Evolutionary conservation across 371 early-diverging fungal genomes (phyloP), one percentile per base, ranked within the genome.

Genomic region (Nematocida parisii): DNA sequence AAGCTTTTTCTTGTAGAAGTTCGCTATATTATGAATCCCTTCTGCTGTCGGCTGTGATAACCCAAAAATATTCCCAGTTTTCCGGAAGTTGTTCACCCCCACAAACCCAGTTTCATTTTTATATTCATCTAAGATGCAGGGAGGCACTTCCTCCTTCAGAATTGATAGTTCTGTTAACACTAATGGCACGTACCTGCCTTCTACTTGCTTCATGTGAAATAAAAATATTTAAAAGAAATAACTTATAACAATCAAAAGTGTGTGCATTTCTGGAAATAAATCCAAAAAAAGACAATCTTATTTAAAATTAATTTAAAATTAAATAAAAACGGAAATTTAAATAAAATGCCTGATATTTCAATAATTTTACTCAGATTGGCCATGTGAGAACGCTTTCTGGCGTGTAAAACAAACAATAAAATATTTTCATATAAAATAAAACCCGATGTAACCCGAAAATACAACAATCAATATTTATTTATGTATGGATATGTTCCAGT

Each of bases 41-140:
- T 77, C 80, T 5, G 70, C 44, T 13, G 70, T 77, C 11, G 80
- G 80, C 62, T 77, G 68, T 7, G 80, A 64, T 5, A 77, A 47
- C n/a, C 80, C 80, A 58, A 77, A 77, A 20, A 77, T 56, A 45
- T 70, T 70, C 50, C 45, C 33, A 18, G 24, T 44, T 54, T 42
- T 71, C 39, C 80, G 20, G 44, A 70, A 77, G 61, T 77, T 77
- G 20, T 60, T 52, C 42, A 46, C 62, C 6, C 80, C 80, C 40
- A 46, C 27, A 54, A 77, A 77, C 18, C 80, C 70, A 27, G 54
- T 70, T 15, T 54, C 57, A 20, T 67, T 46, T 56, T 46, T 46
- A 4, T 50, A 13, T 5, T 18, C 22, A 5, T 70, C 80, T 39
- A 60, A n/a, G n/a, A 11, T 57, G 5, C 11, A 13, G 5, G 57